Base-by-base conservation (phyloP, 805 yeast species). In the Lipomyces oligophaga region DNA sequence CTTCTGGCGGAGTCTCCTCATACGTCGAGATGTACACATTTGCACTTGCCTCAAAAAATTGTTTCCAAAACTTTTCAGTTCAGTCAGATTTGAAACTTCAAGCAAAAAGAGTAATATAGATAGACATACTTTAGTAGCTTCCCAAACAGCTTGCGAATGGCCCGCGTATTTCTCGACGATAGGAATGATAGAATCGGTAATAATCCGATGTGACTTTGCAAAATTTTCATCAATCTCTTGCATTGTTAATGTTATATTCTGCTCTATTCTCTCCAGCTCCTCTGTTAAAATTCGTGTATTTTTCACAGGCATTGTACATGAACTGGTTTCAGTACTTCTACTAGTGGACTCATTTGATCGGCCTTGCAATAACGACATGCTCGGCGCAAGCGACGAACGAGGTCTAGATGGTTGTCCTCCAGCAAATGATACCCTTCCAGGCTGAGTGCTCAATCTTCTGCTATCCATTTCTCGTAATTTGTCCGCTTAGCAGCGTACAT, bases 211-310 rank as follows among this genome's bases (percentile, higher is more conserved):
- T 18, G 89, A 78, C 35, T 74, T 70, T 10, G 83, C 75, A 40
- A 87, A 72, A 59, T 85, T 82, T 38, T 79, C 74, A 66, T 87
- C 95, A 20, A 88, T 84, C 38, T 80, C 81, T 63, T 86, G 96
- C 38, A 88, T 67, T 4, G 80, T 77, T 43, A 83, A 63, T 0
- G 95, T 85, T 34, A 85, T 83, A 60, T 81, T 83, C 62, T 84
- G 94, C 59, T 87, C 95, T 35, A 85, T 63, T 57, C 77, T 71
- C 59, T 86, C 94, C 59, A 81, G 64, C 63, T 77, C 67, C 28
- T 52, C 56, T 7, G 56, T 49, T 20, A 52, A 31, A 21, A 54
- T 44, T 19, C 51, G 39, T 30, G 56, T 49, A 10, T n/a, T n/a
- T n/a, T n/a, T n/a, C n/a, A n/a, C n/a, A n/a, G n/a, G n/a, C n/a